A percentile compares a stretch with the other conserved stretches of the same genome.
phyloP scores from a whole-genome alignment of 495 filamentous ascomycete species.

The Penicillium simplicissimum region DNA sequence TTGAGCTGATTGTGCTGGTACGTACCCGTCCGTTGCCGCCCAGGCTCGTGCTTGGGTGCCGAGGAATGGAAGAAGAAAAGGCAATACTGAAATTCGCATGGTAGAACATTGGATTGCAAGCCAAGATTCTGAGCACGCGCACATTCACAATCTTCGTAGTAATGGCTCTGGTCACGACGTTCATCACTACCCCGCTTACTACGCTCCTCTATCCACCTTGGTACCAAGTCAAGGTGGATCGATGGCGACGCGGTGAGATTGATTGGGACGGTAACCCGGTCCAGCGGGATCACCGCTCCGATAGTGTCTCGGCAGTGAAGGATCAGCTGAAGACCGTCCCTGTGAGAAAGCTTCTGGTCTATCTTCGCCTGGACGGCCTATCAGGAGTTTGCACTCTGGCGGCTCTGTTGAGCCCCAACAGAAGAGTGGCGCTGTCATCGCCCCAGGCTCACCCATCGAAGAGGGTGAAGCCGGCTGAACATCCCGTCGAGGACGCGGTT shows the following conservation, averaged over 20 bases:
- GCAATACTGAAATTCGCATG: neutral
- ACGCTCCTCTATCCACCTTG: conserved; percentile 76
- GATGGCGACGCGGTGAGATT: conserved; percentile 90
- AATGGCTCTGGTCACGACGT: conserved; percentile 92
- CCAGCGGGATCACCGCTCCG: conserved; percentile 37
- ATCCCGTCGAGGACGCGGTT: conserved; percentile 33
- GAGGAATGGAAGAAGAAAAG: neutral
- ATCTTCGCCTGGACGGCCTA: conserved; percentile 86
- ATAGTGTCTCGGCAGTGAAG: conserved; percentile 46
- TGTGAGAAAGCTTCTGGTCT: conserved; percentile 56
- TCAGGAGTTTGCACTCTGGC: conserved; percentile 85
- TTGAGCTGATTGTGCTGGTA: conserved; percentile 93
- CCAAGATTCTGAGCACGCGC: conserved; percentile 77
- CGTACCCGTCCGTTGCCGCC: conserved; percentile 26
- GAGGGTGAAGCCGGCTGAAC: conserved; percentile 19
- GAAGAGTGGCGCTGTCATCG: conserved; percentile 20
- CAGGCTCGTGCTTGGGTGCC: neutral
- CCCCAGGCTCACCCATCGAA: conserved; percentile 55
- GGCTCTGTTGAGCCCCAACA: conserved; percentile 58
- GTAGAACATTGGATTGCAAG: conserved; percentile 93
- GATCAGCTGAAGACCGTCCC: conserved; percentile 35
- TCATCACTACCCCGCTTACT: conserved; percentile 84
- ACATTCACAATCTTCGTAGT: conserved; percentile 99
- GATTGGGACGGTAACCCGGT: conserved; percentile 82
- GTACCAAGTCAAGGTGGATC: conserved; percentile 89